A percentile compares a stretch with the other conserved stretches of the same genome.
Evolutionary conservation across 805 yeast genomes (phyloP).

Genomic region (Ogataea chonburiensis): DNA sequence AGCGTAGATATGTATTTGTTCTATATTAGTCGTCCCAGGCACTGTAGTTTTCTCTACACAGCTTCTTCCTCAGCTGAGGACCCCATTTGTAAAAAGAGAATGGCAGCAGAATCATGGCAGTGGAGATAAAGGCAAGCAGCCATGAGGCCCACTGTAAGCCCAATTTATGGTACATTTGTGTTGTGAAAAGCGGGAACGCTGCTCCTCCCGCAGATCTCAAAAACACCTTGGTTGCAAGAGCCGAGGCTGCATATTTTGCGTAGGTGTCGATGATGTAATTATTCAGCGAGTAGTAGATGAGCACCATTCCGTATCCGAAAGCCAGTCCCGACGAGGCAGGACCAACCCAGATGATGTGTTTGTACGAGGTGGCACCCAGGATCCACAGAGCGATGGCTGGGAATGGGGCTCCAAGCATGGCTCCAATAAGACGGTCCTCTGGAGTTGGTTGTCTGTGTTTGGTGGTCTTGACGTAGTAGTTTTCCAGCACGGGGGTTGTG

Average conservation of each 20-base stretch:
- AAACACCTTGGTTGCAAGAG: conserved; percentile 79
- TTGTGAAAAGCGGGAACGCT: conserved; percentile 78
- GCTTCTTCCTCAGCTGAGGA: conserved; percentile 54
- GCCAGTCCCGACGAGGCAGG: conserved; percentile 60
- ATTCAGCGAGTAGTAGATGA: conserved; percentile 57
- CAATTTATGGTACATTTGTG: conserved; percentile 72
- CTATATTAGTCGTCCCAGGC: conserved; percentile 25
- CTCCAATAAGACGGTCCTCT: conserved; percentile 78
- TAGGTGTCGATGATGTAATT: conserved; percentile 90
- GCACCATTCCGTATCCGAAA: conserved; percentile 61
- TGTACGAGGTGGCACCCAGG: conserved; percentile 73
- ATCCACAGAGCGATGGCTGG: conserved; percentile 79
- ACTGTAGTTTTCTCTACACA: conserved; percentile 66
- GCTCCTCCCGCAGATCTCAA: conserved; percentile 84
- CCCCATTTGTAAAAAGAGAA: conserved; percentile 72
- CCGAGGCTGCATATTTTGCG: conserved; percentile 76
- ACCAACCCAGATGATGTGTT: conserved; percentile 65
- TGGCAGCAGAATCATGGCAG: conserved; percentile 75
- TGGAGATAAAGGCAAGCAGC: conserved; percentile 71
- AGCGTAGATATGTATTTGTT: neutral
- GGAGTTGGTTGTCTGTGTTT: conserved; percentile 64
- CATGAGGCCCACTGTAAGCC: conserved; percentile 83
- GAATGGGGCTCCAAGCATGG: conserved; percentile 80
- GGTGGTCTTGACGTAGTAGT: conserved; percentile 50
- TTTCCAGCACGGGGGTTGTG: conserved; percentile 76